Evolutionary conservation across 768 basidiomycete species (phyloP), one percentile per base, ranked within the genome.

Genomic region (Suillus fuscotomentosus): DNA sequence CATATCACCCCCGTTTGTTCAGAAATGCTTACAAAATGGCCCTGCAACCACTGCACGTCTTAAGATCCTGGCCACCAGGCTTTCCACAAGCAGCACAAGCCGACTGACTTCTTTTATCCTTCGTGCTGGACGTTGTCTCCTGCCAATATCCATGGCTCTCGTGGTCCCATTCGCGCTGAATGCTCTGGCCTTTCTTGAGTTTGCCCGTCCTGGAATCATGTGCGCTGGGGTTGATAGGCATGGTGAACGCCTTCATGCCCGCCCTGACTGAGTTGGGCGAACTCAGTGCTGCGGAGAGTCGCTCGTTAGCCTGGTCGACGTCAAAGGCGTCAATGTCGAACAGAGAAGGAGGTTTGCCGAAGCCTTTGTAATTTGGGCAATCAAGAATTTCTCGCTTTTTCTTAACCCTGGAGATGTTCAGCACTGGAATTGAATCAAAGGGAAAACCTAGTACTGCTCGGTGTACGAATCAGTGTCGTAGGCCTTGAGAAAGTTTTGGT

Each of bases 81-180:
- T 73, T 76, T 51, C 75, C 75, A 60, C 75, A 76, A n/a, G 64
- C 60, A 8, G 69, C 70, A 51, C 73, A 76, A 48, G 72, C 68
- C 43, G 70, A 66, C 61, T 71, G 71, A 47, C 63, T 65, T 50
- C 64, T 61, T 53, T 66, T 67, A 56, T 76, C 75, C 54, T 68
- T 72, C 47, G 45, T 63, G n/a, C 27, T 70, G 14, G 73, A 69
- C 20, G 56, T 47, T 7, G 67, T 72, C 63, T 76, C 73, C 38
- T 70, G 66, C 74, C 73, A 75, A 60, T 67, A 72, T 24, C 75
- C 70, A 11, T 22, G 39, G 34, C 54, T 55, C 70, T 73, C 11
- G 65, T 61, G 41, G 65, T 69, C 60, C 69, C 71, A 54, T 68
- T 51, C 34, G 54, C 22, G 61, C 43, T 39, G 36, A n/a, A 43